Percentiles rank a stretch among this genome's conserved stretches.
Conservation (phyloP, 192 early-diverging fungal genomes). For the Mortierella hygrophila region DNA sequence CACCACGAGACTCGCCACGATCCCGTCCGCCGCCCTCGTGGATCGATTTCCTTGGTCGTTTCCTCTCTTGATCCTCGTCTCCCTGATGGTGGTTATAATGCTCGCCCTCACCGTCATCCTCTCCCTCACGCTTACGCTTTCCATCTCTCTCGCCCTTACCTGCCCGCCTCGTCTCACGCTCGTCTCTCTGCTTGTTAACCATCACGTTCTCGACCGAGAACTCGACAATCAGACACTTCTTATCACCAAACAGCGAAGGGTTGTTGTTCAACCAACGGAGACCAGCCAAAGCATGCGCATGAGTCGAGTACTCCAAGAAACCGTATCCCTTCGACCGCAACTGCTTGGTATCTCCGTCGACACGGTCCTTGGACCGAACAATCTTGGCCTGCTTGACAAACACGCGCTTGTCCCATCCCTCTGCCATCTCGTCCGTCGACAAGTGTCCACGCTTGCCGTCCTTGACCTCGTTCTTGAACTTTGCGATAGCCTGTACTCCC, state of each 20-base stretch:
- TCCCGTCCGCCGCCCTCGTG: conserved; percentile 45
- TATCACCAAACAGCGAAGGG: conserved; percentile 72
- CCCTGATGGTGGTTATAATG: conserved; percentile 8
- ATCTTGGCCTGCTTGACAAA: conserved; percentile 85
- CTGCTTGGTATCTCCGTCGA: conserved; percentile 79
- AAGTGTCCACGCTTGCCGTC: conserved; percentile 65
- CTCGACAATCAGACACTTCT: conserved; percentile 86
- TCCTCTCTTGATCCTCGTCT: conserved; percentile 20
- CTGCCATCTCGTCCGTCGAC: conserved; percentile 69
- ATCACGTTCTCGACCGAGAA: conserved; percentile 93
- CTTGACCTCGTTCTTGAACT: conserved; percentile 83
- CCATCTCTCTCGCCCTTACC: conserved; percentile 36
- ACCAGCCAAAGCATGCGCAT: conserved; percentile 93
- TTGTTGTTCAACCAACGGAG: conserved; percentile 93
- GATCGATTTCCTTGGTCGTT: conserved; percentile 39
- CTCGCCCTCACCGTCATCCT: conserved; percentile 9
- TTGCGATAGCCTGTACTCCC: conserved; percentile 73
- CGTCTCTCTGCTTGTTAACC: conserved; percentile 76
- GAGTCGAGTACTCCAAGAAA: conserved; percentile 91
- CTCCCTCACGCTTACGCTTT: conserved; percentile 21
- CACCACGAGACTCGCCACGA: conserved; percentile 14
- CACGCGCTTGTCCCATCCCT: conserved; percentile 74
- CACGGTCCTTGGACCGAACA: conserved; percentile 79
- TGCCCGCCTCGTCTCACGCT: conserved; percentile 37
- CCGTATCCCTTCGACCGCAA: conserved; percentile 88